Evolutionary conservation across 331 rosid genomes (phyloP), one percentile per base, ranked within the genome.

Genomic region (Spiraea crenata): DNA sequence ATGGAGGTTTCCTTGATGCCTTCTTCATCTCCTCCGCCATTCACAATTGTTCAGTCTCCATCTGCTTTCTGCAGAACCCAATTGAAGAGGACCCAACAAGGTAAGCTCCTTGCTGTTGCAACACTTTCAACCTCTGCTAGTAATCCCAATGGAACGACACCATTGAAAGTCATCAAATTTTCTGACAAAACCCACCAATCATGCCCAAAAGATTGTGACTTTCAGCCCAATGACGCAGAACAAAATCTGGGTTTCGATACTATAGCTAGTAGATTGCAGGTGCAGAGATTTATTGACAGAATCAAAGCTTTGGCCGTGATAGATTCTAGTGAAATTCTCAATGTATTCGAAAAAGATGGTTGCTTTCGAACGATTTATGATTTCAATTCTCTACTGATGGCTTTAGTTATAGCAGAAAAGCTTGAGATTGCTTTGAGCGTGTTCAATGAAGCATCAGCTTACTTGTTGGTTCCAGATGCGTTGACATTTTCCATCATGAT

Each of bases 351-450:
- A 38, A 72, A 79, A 45, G 51, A 50, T 44, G 44, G 66, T 49
- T 73, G 77, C 31, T 67, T 77, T 31, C 80, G 50, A 47, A 79
- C 74, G 37, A 72, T 79, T 31, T 75, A 81, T 37, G 82, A 73
- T 57, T 81, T 87, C 87, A 91, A 91, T 20, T 65, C 78, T 71
- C 75, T 85, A 62, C 86, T 91, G n/a, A 67, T 65, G 84, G 88
- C 92, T 66, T 63, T 89, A 3, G 37, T 84, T 8, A 39, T 61
- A 9, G 80, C 86, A n/a, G 46, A 67, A 47, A 63, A 85, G 45
- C 63, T 39, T 17, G 72, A 79, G 0, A 17, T 81, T 78, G 87
- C 91, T 44, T 72, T 79, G 65, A 69, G 31, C 8, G 57, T 87
- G 60, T 83, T 84, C 47, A 37, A 71, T 60, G 73, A 79, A 66